phyloP scores from a whole-genome alignment of 23 red algal genomes.

The Gracilaria vermiculophylla region DNA sequence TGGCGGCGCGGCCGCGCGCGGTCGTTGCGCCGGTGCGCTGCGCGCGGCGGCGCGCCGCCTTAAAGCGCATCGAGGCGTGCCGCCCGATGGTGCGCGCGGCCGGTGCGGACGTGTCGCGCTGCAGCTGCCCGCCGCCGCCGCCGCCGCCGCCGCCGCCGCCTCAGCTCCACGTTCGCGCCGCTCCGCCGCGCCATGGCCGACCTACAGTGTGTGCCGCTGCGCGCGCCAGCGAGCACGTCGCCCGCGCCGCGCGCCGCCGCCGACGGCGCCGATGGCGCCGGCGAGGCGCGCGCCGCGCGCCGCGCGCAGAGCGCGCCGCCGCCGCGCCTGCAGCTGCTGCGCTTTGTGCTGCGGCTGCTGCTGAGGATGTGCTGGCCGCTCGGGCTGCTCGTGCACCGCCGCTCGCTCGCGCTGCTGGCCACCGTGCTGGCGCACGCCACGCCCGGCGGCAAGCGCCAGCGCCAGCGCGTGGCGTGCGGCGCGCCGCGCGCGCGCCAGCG shows the following conservation, averaged over 20 bases:
- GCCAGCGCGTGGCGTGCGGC: neutral
- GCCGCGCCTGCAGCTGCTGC: neutral
- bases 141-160: neutral
- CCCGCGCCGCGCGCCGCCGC: neutral
- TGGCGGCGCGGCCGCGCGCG: no score
- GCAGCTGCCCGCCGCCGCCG: neutral
- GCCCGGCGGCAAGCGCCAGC: neutral
- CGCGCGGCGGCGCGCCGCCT: no score
- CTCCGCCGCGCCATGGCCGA: neutral
- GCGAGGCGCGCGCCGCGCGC: neutral
- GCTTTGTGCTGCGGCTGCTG: neutral
- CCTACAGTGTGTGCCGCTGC: neutral
- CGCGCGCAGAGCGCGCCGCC: neutral
- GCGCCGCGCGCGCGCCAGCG: neutral
- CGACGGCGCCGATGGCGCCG: neutral
- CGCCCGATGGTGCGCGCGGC: neutral
- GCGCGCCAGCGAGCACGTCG: neutral
- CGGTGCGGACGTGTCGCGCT: conserved; percentile 2
- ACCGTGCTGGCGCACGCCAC: neutral
- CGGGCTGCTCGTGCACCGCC: neutral
- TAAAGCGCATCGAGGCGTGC: neutral
- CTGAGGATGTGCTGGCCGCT: neutral
- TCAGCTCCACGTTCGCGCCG: neutral
- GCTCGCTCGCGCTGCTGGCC: neutral
- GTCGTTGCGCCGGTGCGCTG: no score